phyloP scores from a whole-genome alignment of 108 stramenopile genomes.

The Pseudonitzschia pungens region DNA sequence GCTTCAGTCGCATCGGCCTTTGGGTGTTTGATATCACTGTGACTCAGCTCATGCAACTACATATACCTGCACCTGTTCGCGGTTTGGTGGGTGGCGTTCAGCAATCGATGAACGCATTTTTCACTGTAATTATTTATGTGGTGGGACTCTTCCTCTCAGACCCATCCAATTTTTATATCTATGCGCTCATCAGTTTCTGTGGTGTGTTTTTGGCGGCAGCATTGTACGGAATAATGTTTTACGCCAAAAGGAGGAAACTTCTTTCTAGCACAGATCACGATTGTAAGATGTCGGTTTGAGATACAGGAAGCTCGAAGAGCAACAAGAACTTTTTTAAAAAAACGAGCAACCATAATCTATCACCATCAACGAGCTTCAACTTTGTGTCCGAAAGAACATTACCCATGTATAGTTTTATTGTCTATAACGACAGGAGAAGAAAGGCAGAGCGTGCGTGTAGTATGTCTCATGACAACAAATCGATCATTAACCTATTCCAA shows the following conservation, averaged over 20 bases:
- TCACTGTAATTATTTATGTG: constrained; percentile 43
- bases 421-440: too few relatives aligned
- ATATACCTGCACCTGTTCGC: constrained; percentile 45
- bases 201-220: constrained; percentile 46
- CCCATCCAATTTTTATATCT: constrained; percentile 49
- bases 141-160: constrained; percentile 56
- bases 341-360: too few relatives aligned
- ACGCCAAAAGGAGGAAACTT: constrained; percentile 8
- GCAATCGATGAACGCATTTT: constrained; percentile 56
- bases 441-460: too few relatives aligned
- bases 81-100: constrained; percentile 69
- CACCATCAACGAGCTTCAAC: too few relatives aligned
- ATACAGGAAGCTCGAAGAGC: background rate
- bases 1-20: constrained; percentile 58
- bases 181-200: constrained; percentile 41
- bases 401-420: too few relatives aligned
- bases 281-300: background rate
- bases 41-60: constrained; percentile 66
- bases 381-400: too few relatives aligned
- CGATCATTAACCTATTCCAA: too few relatives aligned
- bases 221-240: constrained; percentile 41
- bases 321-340: too few relatives aligned
- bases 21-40: constrained; percentile 76
- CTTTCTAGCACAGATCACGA: background rate
- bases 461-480: too few relatives aligned